Percentiles rank a stretch among this genome's conserved stretches.
These are phyloP conservation scores for Thamnidium elegans DNA, from an alignment of 192 early-diverging fungal genomes.

Conservation along the genomic window DNA sequence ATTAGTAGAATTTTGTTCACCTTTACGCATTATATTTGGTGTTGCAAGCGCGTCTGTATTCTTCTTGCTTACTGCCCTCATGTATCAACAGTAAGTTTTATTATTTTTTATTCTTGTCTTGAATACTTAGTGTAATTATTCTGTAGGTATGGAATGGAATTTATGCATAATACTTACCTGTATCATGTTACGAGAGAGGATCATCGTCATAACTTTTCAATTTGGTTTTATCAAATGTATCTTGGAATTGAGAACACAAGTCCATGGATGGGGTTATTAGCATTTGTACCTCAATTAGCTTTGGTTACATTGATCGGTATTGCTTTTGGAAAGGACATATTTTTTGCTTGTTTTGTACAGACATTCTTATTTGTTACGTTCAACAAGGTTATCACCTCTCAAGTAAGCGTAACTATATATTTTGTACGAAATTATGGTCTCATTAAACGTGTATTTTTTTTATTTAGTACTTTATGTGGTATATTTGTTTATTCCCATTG, in stretches of 20 bases:
- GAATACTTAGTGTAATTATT: neutral
- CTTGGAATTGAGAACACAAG: constrained; percentile 58
- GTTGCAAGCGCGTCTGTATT: constrained; percentile 62
- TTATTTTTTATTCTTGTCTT: neutral
- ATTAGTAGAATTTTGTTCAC: constrained; percentile 44
- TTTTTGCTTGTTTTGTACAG: constrained; percentile 87
- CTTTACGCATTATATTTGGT: constrained; percentile 58
- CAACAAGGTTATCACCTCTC: constrained; percentile 97
- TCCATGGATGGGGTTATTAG: constrained; percentile 59
- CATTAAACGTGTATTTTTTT: neutral
- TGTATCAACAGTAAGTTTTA: constrained; percentile 61
- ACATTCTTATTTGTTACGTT: constrained; percentile 95
- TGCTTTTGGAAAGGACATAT: constrained; percentile 75
- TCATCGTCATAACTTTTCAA: constrained; percentile 98
- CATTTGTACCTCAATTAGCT: constrained; percentile 83
- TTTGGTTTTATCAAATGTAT: constrained; percentile 96
- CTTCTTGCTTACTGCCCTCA: constrained; percentile 58
- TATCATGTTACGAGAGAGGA: constrained; percentile 96
- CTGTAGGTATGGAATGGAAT: constrained; percentile 76
- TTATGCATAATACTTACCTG: constrained; percentile 87
- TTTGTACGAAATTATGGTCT: neutral
- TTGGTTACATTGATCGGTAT: constrained; percentile 66
- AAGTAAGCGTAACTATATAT: constrained; percentile 48
- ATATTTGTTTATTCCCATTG: constrained; percentile 87
- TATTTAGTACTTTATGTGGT: constrained; percentile 98